phyloP scores from a whole-genome alignment of 768 basidiomycete genomes.

The Hericium erinaceus region DNA sequence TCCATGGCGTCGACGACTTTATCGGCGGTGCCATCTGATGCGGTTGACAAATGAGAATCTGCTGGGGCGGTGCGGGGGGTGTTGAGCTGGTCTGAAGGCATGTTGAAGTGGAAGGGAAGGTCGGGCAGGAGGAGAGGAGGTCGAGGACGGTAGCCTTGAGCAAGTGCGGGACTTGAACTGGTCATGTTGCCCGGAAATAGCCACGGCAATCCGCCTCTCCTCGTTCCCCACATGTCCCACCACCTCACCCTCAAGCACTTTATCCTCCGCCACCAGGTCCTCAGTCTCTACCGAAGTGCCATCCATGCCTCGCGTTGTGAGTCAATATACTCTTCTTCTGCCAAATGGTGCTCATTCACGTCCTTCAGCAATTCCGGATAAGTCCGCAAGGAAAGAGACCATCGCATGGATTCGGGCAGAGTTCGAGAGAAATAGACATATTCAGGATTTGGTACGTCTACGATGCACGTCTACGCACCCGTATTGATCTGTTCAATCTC shows the following conservation, averaged over 20 bases:
- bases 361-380: conserved; percentile 53
- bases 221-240: background rate
- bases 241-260: conserved; percentile 60
- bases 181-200: background rate
- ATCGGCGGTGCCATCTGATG: background rate
- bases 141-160: background rate
- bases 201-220: background rate
- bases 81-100: background rate
- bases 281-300: conserved; percentile 57
- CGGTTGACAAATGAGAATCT: background rate
- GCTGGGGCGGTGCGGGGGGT: background rate
- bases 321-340: conserved; percentile 7
- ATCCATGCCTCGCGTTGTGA: conserved; percentile 62
- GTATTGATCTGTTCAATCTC: too few species aligned
- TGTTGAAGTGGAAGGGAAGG: conserved; percentile 1
- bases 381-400: conserved; percentile 52
- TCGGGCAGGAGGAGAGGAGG: conserved; percentile 3
- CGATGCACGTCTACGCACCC: too few species aligned
- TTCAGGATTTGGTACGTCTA: conserved; percentile 46
- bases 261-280: conserved; percentile 51
- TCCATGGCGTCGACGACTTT: conserved; percentile 5
- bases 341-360: conserved; percentile 4
- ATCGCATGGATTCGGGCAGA: conserved; percentile 65
- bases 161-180: conserved; percentile 7
- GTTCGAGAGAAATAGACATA: conserved; percentile 52